phyloP scores from a whole-genome alignment of 768 basidiomycete species.

The Postia placenta region DNA sequence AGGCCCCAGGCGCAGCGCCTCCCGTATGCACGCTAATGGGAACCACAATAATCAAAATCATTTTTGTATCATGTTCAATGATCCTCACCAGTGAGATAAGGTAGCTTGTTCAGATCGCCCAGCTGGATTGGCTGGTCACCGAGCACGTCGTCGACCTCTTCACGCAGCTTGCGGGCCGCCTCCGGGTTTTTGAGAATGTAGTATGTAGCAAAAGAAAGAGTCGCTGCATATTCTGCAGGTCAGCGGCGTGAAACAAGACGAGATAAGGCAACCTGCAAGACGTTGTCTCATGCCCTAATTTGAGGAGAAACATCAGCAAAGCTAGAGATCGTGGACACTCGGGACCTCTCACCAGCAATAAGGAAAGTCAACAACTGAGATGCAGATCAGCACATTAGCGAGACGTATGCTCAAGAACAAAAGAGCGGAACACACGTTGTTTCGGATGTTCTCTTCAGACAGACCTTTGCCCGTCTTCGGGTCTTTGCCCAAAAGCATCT shows the following conservation, averaged over 20 bases:
- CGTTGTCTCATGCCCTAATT: conserved; percentile 34
- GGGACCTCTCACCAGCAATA: conserved; percentile 44
- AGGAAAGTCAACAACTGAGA: conserved; percentile 42
- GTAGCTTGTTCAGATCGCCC: conserved; percentile 36
- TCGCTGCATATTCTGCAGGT: conserved; percentile 10
- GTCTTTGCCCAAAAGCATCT: conserved; percentile 41
- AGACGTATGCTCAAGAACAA: neutral
- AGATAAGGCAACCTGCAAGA: conserved; percentile 20
- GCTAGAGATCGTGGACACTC: too few species aligned
- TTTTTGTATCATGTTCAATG: neutral
- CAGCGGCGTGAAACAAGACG: neutral
- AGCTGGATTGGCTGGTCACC: conserved; percentile 33
- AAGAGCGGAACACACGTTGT: conserved; percentile 35
- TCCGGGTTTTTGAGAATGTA: conserved; percentile 38
- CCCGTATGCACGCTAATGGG: conserved; percentile 31
- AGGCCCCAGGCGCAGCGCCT: conserved; percentile 30
- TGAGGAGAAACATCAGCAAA: neutral
- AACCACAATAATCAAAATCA: neutral
- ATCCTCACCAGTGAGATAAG: conserved; percentile 33
- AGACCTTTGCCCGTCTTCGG: conserved; percentile 37
- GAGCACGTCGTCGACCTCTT: conserved; percentile 41
- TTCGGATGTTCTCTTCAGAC: conserved; percentile 34
- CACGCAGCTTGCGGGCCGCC: conserved; percentile 38
- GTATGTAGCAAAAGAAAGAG: conserved; percentile 38
- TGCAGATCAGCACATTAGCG: neutral